Percentiles rank a stretch among this genome's conserved stretches.
These are phyloP conservation scores for Spinellus fusiger DNA, from an alignment of 192 early-diverging fungal species.

Conservation along the genomic window DNA sequence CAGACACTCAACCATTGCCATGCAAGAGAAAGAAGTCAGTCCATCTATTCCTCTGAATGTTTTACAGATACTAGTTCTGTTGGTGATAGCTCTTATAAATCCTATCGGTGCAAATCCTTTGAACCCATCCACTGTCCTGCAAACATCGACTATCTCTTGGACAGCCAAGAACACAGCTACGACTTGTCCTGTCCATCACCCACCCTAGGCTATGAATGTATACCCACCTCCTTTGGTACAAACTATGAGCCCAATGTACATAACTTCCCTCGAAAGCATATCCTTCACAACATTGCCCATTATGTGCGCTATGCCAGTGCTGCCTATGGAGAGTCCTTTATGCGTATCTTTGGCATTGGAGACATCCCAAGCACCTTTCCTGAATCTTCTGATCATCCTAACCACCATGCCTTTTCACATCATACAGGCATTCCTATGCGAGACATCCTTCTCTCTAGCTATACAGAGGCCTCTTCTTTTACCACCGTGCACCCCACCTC, in stretches of 20 bases:
- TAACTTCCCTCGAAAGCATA: conserved; percentile 50
- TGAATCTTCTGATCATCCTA: background rate
- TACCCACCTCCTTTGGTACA: conserved; percentile 13
- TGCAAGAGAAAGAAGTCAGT: too few species aligned
- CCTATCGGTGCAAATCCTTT: conserved; percentile 18
- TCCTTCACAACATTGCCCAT: conserved; percentile 61
- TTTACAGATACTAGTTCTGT: too few species aligned
- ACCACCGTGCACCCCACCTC: conserved; percentile 39
- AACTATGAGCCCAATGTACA: conserved; percentile 32
- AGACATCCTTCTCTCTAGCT: conserved; percentile 69
- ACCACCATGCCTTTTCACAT: conserved; percentile 62
- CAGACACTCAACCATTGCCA: too few species aligned
- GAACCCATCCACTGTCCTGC: conserved; percentile 13
- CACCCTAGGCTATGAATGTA: background rate
- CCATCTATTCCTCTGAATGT: too few species aligned
- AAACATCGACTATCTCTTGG: background rate
- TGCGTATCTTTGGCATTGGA: conserved; percentile 67
- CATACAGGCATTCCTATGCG: conserved; percentile 71
- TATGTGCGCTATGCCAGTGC: conserved; percentile 66
- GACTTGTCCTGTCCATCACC: background rate
- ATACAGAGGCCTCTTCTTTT: conserved; percentile 39
- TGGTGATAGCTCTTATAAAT: too few species aligned
- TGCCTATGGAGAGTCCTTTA: conserved; percentile 67
- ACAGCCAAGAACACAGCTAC: background rate
- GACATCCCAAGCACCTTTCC: conserved; percentile 34